These are phyloP conservation scores for Suillus weaverae DNA, from an alignment of 768 basidiomycete species.

Conservation along the genomic window DNA sequence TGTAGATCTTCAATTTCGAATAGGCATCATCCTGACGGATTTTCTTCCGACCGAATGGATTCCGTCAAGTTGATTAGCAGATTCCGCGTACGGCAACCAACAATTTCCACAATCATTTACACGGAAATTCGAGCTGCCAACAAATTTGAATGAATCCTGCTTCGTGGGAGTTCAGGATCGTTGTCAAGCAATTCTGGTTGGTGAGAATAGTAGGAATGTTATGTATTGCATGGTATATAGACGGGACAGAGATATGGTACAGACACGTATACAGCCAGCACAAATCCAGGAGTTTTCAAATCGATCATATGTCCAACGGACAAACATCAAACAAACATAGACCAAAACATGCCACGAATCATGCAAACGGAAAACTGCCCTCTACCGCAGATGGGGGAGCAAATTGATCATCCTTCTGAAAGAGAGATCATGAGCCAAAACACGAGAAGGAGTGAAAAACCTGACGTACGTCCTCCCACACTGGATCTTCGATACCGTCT, in stretches of 20 bases:
- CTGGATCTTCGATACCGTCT: slow-evolving; percentile 23
- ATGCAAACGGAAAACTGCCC: background rate
- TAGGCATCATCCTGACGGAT: background rate
- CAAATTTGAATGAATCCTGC: background rate
- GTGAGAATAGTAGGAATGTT: background rate
- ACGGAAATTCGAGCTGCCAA: background rate
- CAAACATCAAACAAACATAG: background rate
- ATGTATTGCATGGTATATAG: background rate
- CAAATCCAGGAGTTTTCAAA: background rate
- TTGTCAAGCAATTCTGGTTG: background rate
- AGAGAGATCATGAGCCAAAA: background rate
- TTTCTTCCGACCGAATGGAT: background rate
- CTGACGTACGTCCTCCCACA: slow-evolving; percentile 1
- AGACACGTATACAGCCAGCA: background rate
- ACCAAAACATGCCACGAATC: background rate
- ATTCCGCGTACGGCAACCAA: background rate
- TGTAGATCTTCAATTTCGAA: too few species aligned
- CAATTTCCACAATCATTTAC: background rate
- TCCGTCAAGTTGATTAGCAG: background rate
- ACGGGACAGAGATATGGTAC: background rate
- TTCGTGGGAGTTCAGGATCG: background rate
- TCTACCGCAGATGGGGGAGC: background rate
- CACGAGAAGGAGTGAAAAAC: background rate
- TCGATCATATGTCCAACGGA: background rate
- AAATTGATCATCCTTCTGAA: background rate